Evolutionary conservation across 345 rosid species (phyloP).

Genomic region (Streptanthus diversifolius): DNA sequence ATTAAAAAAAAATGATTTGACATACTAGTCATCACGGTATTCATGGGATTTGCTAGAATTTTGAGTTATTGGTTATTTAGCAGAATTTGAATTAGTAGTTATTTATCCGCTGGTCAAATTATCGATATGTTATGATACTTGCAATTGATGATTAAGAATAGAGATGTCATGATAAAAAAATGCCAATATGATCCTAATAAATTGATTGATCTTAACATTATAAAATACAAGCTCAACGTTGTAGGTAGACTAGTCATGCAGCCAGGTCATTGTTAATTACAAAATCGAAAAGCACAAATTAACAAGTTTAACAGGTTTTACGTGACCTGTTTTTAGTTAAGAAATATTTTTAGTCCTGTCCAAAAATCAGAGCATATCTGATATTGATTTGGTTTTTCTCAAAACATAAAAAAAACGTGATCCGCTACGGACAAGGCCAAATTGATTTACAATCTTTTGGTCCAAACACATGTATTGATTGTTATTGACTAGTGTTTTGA

Average conservation of each 20-base stretch:
- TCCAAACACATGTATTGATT: neutral
- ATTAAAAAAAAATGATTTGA: neutral
- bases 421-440: neutral
- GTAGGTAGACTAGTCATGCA: constrained; percentile 7
- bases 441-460: neutral
- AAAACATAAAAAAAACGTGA: neutral
- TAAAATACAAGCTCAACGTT: constrained; percentile 1
- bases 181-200: neutral
- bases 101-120: constrained; percentile 3
- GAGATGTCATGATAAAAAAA: constrained; percentile 8
- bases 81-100: neutral
- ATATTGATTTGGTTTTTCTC: neutral
- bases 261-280: constrained; percentile 1
- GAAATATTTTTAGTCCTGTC: neutral
- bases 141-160: constrained; percentile 9
- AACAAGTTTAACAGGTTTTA: constrained; percentile 1
- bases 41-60: neutral
- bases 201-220: neutral
- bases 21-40: neutral
- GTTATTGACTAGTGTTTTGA: neutral
- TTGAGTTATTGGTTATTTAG: neutral
- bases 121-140: neutral
- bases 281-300: neutral
- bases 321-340: neutral
- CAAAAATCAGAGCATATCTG: neutral